phyloP scores from a whole-genome alignment of 768 basidiomycete species.

The Boletales sp. region DNA sequence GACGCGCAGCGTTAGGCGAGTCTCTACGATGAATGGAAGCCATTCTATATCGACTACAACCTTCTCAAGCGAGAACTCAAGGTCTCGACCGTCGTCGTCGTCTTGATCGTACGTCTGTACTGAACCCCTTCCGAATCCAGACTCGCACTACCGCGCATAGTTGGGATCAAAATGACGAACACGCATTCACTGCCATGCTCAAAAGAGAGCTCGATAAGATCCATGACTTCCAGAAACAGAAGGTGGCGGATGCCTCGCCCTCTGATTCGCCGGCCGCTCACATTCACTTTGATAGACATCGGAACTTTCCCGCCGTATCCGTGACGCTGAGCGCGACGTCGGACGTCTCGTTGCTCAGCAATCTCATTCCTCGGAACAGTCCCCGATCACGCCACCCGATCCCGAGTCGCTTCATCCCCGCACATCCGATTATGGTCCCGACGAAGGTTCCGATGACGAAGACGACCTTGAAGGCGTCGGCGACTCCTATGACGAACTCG shows the following conservation, averaged over 20 bases:
- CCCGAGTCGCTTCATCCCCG: slow-evolving; percentile 53
- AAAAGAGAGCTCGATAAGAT: slow-evolving; percentile 90
- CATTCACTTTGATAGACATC: slow-evolving; percentile 48
- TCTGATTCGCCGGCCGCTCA: slow-evolving; percentile 1
- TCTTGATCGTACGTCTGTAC: too few relatives aligned
- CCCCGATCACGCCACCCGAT: slow-evolving; percentile 35
- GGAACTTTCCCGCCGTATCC: slow-evolving; percentile 79
- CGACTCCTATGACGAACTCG: slow-evolving; percentile 69
- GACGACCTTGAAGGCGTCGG: slow-evolving; percentile 43
- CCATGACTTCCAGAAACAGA: slow-evolving; percentile 87
- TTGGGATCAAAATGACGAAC: slow-evolving; percentile 81
- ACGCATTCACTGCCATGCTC: slow-evolving; percentile 73
- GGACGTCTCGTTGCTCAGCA: slow-evolving; percentile 65
- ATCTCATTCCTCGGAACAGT: slow-evolving; percentile 22
- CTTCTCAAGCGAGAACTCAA: slow-evolving; percentile 88
- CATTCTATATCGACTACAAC: slow-evolving; percentile 89
- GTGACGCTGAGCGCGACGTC: slow-evolving; percentile 78
- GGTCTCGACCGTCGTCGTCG: slow-evolving; percentile 33
- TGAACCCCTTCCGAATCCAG: slow-evolving; percentile 22
- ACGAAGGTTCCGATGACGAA: slow-evolving; percentile 66
- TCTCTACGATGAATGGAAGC: slow-evolving; percentile 87
- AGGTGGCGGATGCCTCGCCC: slow-evolving; percentile 44
- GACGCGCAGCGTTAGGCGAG: slow-evolving; percentile 48
- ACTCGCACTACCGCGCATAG: slow-evolving; percentile 47
- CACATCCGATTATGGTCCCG: slow-evolving; percentile 45